These are phyloP conservation scores for Botrytis galanthina DNA, from an alignment of 2,329 filamentous ascomycete species.

Conservation along the genomic window DNA sequence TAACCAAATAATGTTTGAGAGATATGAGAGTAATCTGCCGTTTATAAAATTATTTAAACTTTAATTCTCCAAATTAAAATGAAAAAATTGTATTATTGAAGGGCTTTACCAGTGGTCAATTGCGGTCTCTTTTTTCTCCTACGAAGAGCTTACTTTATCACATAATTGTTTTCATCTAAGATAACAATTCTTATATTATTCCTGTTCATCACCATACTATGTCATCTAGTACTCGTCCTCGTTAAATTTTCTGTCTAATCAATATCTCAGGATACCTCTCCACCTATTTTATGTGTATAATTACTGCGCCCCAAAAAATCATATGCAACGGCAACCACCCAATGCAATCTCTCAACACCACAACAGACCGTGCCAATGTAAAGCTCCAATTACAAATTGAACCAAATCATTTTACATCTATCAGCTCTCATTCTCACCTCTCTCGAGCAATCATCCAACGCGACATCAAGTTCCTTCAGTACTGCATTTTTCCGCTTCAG, in stretches of 20 bases:
- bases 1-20: too few species aligned
- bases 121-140: too few species aligned
- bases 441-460: slow-evolving; percentile 32
- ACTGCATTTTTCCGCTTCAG: slow-evolving; percentile 28
- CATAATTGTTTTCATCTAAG: background rate
- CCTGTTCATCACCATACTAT: too few species aligned
- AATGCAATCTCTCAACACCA: background rate
- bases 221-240: background rate
- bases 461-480: slow-evolving; percentile 31
- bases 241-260: background rate
- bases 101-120: too few species aligned
- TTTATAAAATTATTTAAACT: too few species aligned
- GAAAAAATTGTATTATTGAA: too few species aligned
- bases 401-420: slow-evolving; percentile 32
- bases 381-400: slow-evolving; percentile 21
- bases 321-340: background rate
- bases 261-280: background rate
- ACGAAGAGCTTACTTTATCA: background rate
- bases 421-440: slow-evolving; percentile 33
- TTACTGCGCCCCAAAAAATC: background rate
- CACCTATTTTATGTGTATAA: background rate
- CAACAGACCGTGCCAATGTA: background rate
- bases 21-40: too few species aligned
- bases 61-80: too few species aligned
- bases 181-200: background rate